Evolutionary conservation across 345 rosid species (phyloP).

Genomic region (Laguncularia racemosa): DNA sequence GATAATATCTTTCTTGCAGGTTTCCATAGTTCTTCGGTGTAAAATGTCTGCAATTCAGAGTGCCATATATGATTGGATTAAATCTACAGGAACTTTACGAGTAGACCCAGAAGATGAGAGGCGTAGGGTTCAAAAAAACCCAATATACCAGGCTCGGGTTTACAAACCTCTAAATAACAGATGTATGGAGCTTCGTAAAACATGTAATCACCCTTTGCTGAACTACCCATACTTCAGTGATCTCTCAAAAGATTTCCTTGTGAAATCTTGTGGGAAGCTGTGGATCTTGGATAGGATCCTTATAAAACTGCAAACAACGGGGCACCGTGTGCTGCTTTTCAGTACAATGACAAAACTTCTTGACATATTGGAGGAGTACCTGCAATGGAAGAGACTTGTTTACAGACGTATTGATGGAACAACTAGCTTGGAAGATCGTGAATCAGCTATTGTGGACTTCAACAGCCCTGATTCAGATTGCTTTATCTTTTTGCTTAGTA

Average conservation of each 20-base stretch:
- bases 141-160: slow-evolving; percentile 68
- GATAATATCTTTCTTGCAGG: slow-evolving; percentile 43
- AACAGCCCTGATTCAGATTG: slow-evolving; percentile 81
- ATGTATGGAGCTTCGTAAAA: slow-evolving; percentile 98
- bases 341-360: slow-evolving; percentile 99
- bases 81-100: slow-evolving; percentile 92
- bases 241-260: slow-evolving; percentile 84
- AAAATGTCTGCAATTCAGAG: slow-evolving; percentile 98
- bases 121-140: slow-evolving; percentile 66
- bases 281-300: slow-evolving; percentile 96
- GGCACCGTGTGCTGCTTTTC: slow-evolving; percentile 94
- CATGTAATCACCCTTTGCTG: slow-evolving; percentile 97
- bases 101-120: slow-evolving; percentile 96
- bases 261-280: slow-evolving; percentile 90
- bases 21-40: slow-evolving; percentile 85
- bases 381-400: slow-evolving; percentile 88
- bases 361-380: slow-evolving; percentile 94
- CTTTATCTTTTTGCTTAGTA: slow-evolving; percentile 94
- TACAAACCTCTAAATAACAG: slow-evolving; percentile 79
- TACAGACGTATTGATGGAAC: slow-evolving; percentile 99
- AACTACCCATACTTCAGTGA: slow-evolving; percentile 92
- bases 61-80: slow-evolving; percentile 98
- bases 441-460: slow-evolving; percentile 96
- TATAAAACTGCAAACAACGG: slow-evolving; percentile 85
- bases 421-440: slow-evolving; percentile 98